Evolutionary conservation across 164 flowering plant genomes (phyloP).

Genomic region (Umbellularia californica): DNA sequence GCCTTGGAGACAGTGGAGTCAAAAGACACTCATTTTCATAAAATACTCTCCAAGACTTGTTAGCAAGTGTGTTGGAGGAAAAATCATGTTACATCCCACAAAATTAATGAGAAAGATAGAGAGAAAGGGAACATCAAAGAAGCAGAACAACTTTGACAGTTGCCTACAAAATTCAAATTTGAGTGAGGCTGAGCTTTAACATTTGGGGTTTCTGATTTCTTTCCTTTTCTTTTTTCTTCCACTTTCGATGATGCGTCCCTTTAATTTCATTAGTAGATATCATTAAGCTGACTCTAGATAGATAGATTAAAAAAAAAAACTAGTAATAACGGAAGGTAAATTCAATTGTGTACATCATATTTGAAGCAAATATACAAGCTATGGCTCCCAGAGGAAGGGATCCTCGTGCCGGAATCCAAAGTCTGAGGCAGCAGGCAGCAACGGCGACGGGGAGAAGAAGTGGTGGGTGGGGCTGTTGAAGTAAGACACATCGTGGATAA

Average conservation of each 20-base stretch:
- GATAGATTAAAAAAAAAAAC: no score
- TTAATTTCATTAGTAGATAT: no score
- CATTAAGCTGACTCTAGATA: no score
- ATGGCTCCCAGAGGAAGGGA: slow-evolving; percentile 11
- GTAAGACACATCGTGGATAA: slow-evolving; percentile 7
- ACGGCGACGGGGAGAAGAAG: slow-evolving; percentile 3
- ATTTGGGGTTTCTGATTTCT: neutral
- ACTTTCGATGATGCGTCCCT: no score
- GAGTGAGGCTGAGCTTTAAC: neutral
- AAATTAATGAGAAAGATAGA: neutral
- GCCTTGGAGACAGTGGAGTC: neutral
- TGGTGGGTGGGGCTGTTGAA: slow-evolving; percentile 5
- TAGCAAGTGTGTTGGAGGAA: no score
- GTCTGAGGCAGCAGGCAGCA: slow-evolving; percentile 6
- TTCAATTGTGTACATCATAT: neutral
- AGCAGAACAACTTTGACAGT: neutral
- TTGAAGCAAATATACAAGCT: neutral
- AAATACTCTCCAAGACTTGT: neutral
- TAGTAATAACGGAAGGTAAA: neutral
- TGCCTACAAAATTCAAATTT: neutral
- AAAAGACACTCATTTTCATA: neutral
- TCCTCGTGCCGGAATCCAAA: slow-evolving; percentile 11
- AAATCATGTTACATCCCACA: neutral
- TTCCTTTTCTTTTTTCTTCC: neutral
- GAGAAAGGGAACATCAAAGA: neutral